Evolutionary conservation across 768 basidiomycete genomes (phyloP).

Genomic region (Phallus indusiatus): DNA sequence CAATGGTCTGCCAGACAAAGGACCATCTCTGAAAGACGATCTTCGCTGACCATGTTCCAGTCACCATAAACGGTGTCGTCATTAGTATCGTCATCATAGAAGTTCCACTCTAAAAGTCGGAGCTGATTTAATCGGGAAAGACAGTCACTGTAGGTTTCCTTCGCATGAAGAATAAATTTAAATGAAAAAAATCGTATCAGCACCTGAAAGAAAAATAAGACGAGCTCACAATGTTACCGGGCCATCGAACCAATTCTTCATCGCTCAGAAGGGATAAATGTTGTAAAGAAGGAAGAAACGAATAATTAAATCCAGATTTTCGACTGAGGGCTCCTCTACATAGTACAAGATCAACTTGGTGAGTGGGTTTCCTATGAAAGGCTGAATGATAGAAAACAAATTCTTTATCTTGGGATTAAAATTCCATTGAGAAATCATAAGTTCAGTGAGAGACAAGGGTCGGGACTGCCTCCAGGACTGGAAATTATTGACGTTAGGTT

Average conservation of each 20-base stretch:
- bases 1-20: neutral
- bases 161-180: neutral
- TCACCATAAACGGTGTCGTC: neutral
- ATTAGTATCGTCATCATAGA: neutral
- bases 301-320: neutral
- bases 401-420: slow-evolving; percentile 5
- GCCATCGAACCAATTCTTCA: slow-evolving; percentile 2
- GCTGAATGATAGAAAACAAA: neutral
- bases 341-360: slow-evolving; percentile 1
- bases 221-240: neutral
- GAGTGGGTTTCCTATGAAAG: slow-evolving; percentile 3
- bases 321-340: neutral
- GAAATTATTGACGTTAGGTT: neutral
- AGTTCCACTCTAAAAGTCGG: slow-evolving; percentile 3
- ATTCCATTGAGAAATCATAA: slow-evolving; percentile 5
- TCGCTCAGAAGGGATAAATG: slow-evolving; percentile 3
- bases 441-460: neutral
- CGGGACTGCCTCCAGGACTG: neutral
- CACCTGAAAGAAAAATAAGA: neutral
- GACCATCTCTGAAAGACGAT: neutral
- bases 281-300: neutral
- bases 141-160: neutral
- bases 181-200: neutral
- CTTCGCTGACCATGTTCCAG: slow-evolving; percentile 4
- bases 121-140: neutral